Evolutionary conservation across 75 land plant species (phyloP).

Genomic region (Pinus albicaulis): DNA sequence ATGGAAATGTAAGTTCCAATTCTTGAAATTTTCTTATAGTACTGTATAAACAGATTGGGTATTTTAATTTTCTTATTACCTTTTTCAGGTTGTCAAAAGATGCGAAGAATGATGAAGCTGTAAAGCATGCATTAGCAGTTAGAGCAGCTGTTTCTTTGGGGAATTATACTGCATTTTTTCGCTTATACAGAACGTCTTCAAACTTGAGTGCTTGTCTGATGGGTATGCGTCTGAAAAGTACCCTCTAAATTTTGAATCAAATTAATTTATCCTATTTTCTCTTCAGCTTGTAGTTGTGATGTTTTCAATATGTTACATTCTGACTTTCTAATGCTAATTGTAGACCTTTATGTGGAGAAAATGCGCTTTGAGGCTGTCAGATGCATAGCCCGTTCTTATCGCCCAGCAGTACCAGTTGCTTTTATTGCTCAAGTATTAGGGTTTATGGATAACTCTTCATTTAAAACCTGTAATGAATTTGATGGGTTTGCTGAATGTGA

Average conservation of each 20-base stretch:
- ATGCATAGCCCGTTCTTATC: conserved; percentile 94
- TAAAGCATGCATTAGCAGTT: conserved; percentile 92
- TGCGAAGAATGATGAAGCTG: conserved; percentile 69
- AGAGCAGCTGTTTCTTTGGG: conserved; percentile 81
- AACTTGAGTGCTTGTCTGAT: conserved; percentile 80
- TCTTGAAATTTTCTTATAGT: no score
- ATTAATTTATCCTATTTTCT: conserved; percentile 10
- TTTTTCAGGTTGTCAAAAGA: conserved; percentile 68
- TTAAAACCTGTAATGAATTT: conserved; percentile 16
- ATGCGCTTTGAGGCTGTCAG: conserved; percentile 88
- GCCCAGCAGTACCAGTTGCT: conserved; percentile 78
- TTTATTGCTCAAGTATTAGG: conserved; percentile 71
- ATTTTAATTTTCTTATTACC: neutral
- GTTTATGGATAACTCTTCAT: conserved; percentile 23
- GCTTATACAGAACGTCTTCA: conserved; percentile 85
- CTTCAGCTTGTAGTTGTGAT: neutral
- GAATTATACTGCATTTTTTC: conserved; percentile 82
- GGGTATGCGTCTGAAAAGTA: conserved; percentile 47
- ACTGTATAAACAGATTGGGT: no score
- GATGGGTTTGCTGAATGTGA: conserved; percentile 86
- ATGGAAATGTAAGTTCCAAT: no score
- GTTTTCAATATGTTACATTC: neutral
- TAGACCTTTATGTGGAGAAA: conserved; percentile 88
- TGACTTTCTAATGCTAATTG: conserved; percentile 5
- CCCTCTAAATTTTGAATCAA: neutral